These are phyloP conservation scores for Puccinia polysora DNA, from an alignment of 1,284 basidiomycete species.

Conservation along the genomic window DNA sequence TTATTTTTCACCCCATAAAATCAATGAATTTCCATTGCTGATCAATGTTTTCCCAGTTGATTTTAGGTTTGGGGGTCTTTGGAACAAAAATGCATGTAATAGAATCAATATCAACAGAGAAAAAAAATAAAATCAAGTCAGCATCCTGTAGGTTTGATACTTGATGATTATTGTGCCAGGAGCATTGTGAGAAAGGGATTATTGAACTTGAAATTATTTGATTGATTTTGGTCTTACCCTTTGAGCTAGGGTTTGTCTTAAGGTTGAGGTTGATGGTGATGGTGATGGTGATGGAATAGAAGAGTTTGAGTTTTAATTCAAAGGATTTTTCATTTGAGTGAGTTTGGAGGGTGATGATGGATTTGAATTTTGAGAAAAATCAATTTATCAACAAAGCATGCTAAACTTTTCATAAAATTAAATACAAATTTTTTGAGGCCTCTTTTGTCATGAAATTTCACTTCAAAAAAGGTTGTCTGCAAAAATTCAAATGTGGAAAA, in stretches of 20 bases:
- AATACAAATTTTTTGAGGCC: no score
- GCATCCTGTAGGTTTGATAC: no score
- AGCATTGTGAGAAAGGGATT: neutral
- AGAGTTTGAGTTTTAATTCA: neutral
- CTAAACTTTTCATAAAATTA: no score
- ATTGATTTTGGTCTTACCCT: conserved; percentile 27
- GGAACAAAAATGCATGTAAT: conserved; percentile 52
- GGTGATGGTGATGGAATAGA: neutral
- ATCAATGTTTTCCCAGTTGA: conserved; percentile 56
- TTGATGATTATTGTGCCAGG: no score
- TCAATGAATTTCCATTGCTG: conserved; percentile 51
- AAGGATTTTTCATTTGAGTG: neutral
- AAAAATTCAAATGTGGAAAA: no score
- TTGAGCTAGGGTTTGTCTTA: conserved; percentile 25
- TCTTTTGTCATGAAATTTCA: no score
- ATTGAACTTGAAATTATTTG: conserved; percentile 24
- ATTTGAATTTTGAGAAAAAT: neutral
- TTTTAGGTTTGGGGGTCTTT: conserved; percentile 60
- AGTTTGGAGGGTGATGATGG: neutral
- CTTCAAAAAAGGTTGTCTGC: no score
- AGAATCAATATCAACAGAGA: neutral
- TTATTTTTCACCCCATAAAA: no score
- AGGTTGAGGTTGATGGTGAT: no score
- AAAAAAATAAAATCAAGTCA: no score
- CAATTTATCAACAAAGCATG: no score